Base-by-base conservation (phyloP, 2,329 filamentous ascomycete genomes). In the Aspergillus tanneri region DNA sequence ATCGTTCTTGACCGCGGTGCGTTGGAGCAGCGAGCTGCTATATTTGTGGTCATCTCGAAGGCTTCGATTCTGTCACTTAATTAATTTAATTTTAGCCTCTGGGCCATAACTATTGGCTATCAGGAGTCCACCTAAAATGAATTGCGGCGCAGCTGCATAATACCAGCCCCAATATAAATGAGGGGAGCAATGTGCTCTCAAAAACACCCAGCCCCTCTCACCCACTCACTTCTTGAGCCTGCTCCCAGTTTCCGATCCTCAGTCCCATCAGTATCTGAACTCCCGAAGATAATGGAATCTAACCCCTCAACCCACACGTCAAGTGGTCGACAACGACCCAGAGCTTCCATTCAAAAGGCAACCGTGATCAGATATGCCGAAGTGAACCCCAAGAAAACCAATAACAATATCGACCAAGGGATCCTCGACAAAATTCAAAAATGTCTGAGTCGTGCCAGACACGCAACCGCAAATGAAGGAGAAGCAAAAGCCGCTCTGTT, bases 361-460 rank as follows among this genome's bases (percentile, higher is more conserved):
- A 46, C 32, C 14, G 32, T 52, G 27, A 49, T 43, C 16, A 38
- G 37, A 38, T 32, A 12, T 7, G 41, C 50, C 24, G 35, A 30
- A 14, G 23, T 27, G 22, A 32, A 37, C 18, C n/a, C 23, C 4
- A 30, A 34, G n/a, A 19, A 42, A 24, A 36, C 14, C 1, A 14
- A 28, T 10, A 12, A 39, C 30, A 28, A n/a, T 4, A 24, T 47
- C 32, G 43, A 51, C 25, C 40, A 43, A 32, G 35, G 8, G 3
- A 35, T 52, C 23, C 38, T 62, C 12, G 48, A 52, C 9, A 56
- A 51, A 23, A 62, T 62, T 34, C 51, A 54, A 46, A 63, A 63
- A 50, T 62, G 56, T 30, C 53, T 61, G 27, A 43, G 43, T 7
- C 47, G 52, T 32, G 57, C 58, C 16, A 50, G 55, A 22, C 55